Base-by-base conservation (phyloP, 352 stramenopile species). In the Globisporangium spinosum region DNA sequence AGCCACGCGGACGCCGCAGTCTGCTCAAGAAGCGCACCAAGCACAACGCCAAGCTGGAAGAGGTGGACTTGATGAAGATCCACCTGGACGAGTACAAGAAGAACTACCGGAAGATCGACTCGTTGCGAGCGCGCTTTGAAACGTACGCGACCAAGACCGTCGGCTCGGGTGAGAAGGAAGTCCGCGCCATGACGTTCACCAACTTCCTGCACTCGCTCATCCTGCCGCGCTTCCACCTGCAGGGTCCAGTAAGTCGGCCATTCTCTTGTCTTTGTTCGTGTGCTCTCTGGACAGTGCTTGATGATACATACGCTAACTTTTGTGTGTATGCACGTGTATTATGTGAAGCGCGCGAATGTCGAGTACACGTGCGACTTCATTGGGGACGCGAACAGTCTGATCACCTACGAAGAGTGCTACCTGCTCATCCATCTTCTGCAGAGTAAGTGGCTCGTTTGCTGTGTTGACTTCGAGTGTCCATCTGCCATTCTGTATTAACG, bases 351-450 rank as follows among this genome's bases (percentile, higher is more conserved):
- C 4, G 67, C 77, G 23, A 75, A 86, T 63, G 45, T 86, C n/a
- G 68, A 77, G 69, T 90, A 92, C 68, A 71, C 68, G 67, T 91
- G 84, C 62, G 82, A 92, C 43, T 93, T 93, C 75, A 76, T 90
- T 54, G 86, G 86, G 32, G 74, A 94, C 56, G 74, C 69, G 20
- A 79, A 90, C 53, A 85, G 82, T 9, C 76, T 94, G 43, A 90
- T 94, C 65, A 89, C 81, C 56, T 93, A 85, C 70, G 82, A 94
- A 66, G 86, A 94, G 71, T 94, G 82, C 73, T 90, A 89, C 66
- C 67, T 92, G 63, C 80, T 94, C 34, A 75, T 89, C 58, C 86
- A 94, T 66, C 69, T 94, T 61, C 77, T 91, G 3, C 82, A 92
- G 65, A 92, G 85, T 93, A 72, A 70, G 73, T 71, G 7, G 15